phyloP scores from a whole-genome alignment of 305 asterid species.

The Rubia balearica region DNA sequence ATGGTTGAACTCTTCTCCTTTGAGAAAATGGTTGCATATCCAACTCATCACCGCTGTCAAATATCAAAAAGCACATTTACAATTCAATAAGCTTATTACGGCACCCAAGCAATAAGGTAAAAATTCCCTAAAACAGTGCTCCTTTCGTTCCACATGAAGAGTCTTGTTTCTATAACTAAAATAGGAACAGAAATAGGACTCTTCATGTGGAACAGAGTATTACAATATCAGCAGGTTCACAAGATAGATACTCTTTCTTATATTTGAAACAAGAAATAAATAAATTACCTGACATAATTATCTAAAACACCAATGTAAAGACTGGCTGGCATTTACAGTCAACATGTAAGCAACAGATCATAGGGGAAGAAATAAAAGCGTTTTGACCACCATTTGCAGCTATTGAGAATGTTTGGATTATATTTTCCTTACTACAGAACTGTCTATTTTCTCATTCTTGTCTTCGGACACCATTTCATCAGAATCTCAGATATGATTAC shows the following conservation, averaged over 20 bases:
- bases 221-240: neutral
- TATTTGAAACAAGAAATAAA: neutral
- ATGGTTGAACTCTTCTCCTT: conserved; percentile 82
- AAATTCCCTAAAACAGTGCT: neutral
- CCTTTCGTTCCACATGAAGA: neutral
- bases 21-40: conserved; percentile 85
- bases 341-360: conserved; percentile 1
- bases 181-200: too few relatives aligned
- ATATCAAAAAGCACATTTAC: conserved; percentile 3
- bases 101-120: neutral
- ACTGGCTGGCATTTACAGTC: neutral
- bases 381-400: neutral
- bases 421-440: neutral
- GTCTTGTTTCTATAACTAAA: neutral
- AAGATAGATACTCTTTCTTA: neutral
- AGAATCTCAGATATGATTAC: neutral
- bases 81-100: neutral
- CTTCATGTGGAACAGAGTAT: neutral
- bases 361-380: neutral
- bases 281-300: neutral
- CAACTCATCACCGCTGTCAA: conserved; percentile 54
- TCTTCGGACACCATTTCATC: neutral
- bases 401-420: neutral
- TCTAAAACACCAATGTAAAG: neutral
- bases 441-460: neutral